Base-by-base conservation (phyloP, 352 stramenopile genomes). In the Halophytophthora polymorphica region DNA sequence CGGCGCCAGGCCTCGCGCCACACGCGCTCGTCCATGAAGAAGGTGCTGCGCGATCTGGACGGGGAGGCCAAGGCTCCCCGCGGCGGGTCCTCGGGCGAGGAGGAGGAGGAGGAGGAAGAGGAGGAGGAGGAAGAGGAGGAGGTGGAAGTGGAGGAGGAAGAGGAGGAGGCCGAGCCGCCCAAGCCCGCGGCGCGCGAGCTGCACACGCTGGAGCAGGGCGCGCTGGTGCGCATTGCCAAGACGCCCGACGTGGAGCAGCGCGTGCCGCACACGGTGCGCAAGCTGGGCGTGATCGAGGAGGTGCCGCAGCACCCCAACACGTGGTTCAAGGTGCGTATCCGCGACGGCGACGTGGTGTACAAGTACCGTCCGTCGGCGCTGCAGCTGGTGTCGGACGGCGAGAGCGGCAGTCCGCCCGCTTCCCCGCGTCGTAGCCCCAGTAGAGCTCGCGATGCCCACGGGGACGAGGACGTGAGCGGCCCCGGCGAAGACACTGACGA, bases 261-360 rank as follows among this genome's bases (percentile, higher is more conserved):
- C 35, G 73, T 94, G 39, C 81, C 84, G 13, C 84, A 94, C 45
- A 94, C 83, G 7, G 62, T 84, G 6, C 57, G 75, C 58, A 92
- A 94, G 65, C 58, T 94, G 21, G 84, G 84, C 17, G 59, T 90
- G 17, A 82, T 94, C 25, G 82, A 92, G 48, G 84, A 94, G 31
- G 74, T 86, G 0, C 84, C 84, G 31, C 75, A 80, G 49, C 84
- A 94, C 55, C 84, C 84, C 8, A 94, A 92, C 43, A 94, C 84
- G 53, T 94, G 84, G 84, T 91, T 89, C 52, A 87, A 82, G 52
- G 84, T 94, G 53, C 73, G 84, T 6, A 91, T 94, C 29, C 71
- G 73, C 15, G 79, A 92, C 38, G 79, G 79, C 29, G 81, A 94
- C 21, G 82, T 94, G n/a, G 77, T 91, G 51, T 92, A 92, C 68